Evolutionary conservation across 1,284 basidiomycete species (phyloP), one percentile per base, ranked within the genome.

Genomic region (Neotropicomus parvogracilis): DNA sequence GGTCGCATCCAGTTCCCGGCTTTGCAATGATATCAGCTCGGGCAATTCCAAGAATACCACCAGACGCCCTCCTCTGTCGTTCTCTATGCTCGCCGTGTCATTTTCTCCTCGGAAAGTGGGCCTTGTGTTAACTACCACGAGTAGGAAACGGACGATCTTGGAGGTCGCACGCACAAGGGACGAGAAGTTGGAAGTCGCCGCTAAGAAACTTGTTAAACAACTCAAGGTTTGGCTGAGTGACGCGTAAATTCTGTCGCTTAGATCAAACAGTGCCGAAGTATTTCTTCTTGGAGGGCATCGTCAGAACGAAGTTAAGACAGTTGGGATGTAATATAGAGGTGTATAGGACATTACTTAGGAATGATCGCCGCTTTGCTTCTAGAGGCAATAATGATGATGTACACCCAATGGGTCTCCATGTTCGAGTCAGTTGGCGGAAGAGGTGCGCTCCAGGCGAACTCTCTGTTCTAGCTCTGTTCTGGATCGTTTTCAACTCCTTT

Each of bases 51-150:
- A 35, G 21, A 36, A 33, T 11, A 19, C 50, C 24, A 27, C 49
- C 24, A 21, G 35, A 38, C 46, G 38, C 0, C 49, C 59, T 0
- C 74, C 77, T 3, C 54, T 88, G 12, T 73, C 78, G 0, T 87
- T 87, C 60, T 58, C 68, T 17, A 57, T 65, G 7, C 67, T 88
- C 14, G 74, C 77, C 4, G 67, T 81, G 19, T 74, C 78, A 6
- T 84, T 86, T 62, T 77, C 77, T 6, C 73, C 80, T 2, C 69
- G 82, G 26, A 74, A 71, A 40, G 79, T 79, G 1, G 82, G 79
- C 3, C 66, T 88, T 16, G 64, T 82, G 19, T 62, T 80, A 21
- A 66, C 70, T 12, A 59, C 58, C 12, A 34, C 54, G 6, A 58
- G 64, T 19, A 68, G 72, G 47, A 80, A 76, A 55, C 65, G 76